Evolutionary conservation across 345 rosid species (phyloP).

Genomic region (Eucalyptus globulus): DNA sequence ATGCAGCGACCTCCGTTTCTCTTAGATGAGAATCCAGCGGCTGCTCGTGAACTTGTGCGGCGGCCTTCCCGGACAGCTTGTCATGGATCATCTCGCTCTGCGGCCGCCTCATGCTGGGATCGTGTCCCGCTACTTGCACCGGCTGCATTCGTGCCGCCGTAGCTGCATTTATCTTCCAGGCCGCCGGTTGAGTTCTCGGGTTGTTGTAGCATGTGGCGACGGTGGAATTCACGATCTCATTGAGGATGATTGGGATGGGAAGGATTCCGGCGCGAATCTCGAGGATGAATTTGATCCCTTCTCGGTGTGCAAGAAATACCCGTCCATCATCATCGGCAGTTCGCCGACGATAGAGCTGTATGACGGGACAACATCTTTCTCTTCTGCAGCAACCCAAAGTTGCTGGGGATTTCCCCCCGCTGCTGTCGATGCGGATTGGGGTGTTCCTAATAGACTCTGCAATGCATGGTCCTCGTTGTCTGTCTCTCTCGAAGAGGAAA

Average conservation of each 20-base stretch:
- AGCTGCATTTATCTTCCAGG: not conserved
- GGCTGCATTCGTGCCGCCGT: not conserved
- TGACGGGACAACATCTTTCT: slow-evolving; percentile 11
- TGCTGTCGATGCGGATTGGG: slow-evolving; percentile 27
- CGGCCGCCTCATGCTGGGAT: not conserved
- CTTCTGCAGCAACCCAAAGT: slow-evolving; percentile 17
- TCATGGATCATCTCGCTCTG: not conserved
- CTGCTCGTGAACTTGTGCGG: not conserved
- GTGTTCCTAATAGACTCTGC: slow-evolving; percentile 24
- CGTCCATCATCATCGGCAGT: slow-evolving; percentile 59
- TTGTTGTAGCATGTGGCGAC: slow-evolving; percentile 16
- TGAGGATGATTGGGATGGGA: slow-evolving; percentile 25
- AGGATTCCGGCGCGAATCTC: slow-evolving; percentile 13
- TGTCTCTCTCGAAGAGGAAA: slow-evolving; percentile 19
- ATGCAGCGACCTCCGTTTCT: not conserved
- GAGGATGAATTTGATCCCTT: slow-evolving; percentile 31
- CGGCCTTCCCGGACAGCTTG: not conserved
- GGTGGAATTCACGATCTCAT: slow-evolving; percentile 32
- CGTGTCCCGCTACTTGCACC: not conserved
- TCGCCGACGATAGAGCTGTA: slow-evolving; percentile 53
- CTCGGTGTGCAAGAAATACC: slow-evolving; percentile 62
- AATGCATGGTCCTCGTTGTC: slow-evolving; percentile 31
- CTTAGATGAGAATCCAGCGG: not conserved
- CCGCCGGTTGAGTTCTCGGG: not conserved
- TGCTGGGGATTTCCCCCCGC: slow-evolving; percentile 15